phyloP scores from a whole-genome alignment of 768 basidiomycete genomes.

The Termitomyces sp. region DNA sequence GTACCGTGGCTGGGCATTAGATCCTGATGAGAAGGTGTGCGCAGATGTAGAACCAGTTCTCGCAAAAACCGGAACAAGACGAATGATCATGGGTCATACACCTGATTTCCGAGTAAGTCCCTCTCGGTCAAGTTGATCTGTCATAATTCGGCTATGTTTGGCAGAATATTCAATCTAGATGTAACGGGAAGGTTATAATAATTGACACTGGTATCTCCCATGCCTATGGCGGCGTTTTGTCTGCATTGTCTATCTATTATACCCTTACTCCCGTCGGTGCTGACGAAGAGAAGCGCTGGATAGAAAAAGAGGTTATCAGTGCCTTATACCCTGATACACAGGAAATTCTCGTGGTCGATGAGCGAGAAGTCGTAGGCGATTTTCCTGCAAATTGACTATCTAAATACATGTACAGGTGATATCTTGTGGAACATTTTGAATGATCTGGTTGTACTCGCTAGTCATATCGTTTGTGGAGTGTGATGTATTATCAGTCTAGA shows the following conservation, averaged over 20 bases:
- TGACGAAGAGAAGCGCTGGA: conserved; percentile 37
- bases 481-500: background rate
- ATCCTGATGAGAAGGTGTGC: conserved; percentile 67
- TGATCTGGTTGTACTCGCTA: background rate
- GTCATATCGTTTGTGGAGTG: background rate
- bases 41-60: conserved; percentile 65
- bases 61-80: conserved; percentile 69
- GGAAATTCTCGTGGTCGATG: conserved; percentile 45
- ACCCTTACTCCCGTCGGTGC: conserved; percentile 58
- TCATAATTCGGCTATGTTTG: background rate
- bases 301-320: conserved; percentile 58
- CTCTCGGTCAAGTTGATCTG: background rate
- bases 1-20: conserved; percentile 92
- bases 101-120: conserved; percentile 69
- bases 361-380: conserved; percentile 39
- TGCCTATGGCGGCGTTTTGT: conserved; percentile 91
- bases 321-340: conserved; percentile 55
- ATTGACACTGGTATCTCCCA: conserved; percentile 98
- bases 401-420: conserved; percentile 1
- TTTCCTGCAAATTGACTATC: conserved; percentile 20
- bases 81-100: conserved; percentile 97
- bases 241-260: conserved; percentile 85
- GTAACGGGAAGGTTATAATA: conserved; percentile 88
- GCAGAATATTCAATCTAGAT: conserved; percentile 77
- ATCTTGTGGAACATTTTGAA: conserved; percentile 1